Conservation (phyloP, 225 moss, liverwort and hornwort species). For the Bryoerythrophyllum caledonicum region DNA sequence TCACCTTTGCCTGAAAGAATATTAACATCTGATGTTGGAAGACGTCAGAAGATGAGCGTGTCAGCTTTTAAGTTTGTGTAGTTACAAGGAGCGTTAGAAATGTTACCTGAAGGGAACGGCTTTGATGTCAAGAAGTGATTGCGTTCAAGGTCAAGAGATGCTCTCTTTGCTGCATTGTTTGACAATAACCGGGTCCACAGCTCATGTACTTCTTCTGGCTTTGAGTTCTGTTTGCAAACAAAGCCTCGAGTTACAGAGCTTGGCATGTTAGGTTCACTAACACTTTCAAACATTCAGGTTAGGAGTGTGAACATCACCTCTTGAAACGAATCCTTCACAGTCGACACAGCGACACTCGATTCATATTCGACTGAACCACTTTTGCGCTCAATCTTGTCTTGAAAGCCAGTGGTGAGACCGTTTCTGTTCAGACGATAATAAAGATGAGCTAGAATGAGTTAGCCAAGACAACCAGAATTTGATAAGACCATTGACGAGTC, state of each 20-base stretch:
- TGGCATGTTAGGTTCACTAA: background rate
- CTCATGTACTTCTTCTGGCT: conserved; percentile 41
- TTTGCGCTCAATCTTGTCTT: conserved; percentile 20
- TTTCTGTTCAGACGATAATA: conserved; percentile 5
- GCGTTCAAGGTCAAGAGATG: conserved; percentile 15
- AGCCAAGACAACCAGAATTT: background rate
- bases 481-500: background rate
- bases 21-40: conserved; percentile 1
- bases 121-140: conserved; percentile 19
- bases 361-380: conserved; percentile 14
- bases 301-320: conserved; percentile 18
- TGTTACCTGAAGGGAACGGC: conserved; percentile 38
- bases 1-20: conserved; percentile 19
- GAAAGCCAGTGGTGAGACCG: conserved; percentile 14
- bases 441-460: conserved; percentile 6
- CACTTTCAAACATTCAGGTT: background rate
- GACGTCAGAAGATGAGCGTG: too few relatives aligned
- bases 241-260: background rate
- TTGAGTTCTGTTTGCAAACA: conserved; percentile 30
- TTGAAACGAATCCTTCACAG: conserved; percentile 27
- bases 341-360: conserved; percentile 22
- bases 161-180: conserved; percentile 32
- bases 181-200: conserved; percentile 41
- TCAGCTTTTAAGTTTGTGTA: background rate
- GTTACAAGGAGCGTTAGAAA: background rate